These are phyloP conservation scores for Boletellus deceptivus DNA, from an alignment of 1,284 basidiomycete species.

Conservation along the genomic window DNA sequence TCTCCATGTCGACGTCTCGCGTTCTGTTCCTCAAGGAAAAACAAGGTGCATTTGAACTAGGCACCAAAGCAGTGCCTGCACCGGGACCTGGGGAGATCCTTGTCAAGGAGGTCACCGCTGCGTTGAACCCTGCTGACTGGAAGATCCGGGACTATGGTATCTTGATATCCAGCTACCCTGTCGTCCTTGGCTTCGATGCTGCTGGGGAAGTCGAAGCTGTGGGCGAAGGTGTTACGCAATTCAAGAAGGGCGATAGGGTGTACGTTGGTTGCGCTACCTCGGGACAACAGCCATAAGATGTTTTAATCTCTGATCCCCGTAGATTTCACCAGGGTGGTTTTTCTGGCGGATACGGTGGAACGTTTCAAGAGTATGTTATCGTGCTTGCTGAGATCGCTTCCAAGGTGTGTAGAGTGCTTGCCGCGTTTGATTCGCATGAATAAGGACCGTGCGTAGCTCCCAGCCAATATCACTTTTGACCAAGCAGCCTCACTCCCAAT, in stretches of 20 bases:
- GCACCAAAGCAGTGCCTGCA: slow-evolving; percentile 10
- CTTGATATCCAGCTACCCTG: slow-evolving; percentile 31
- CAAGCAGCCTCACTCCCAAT: slow-evolving; percentile 23
- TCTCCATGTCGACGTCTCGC: slow-evolving; percentile 15
- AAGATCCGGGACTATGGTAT: slow-evolving; percentile 34
- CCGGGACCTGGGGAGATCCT: slow-evolving; percentile 26
- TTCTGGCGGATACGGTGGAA: slow-evolving; percentile 12
- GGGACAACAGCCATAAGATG: too few species aligned
- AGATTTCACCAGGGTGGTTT: slow-evolving; percentile 30
- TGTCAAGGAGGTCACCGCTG: slow-evolving; percentile 24
- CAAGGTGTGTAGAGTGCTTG: slow-evolving; percentile 21
- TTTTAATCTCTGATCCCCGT: not conserved
- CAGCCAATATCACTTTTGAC: slow-evolving; percentile 23
- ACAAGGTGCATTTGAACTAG: slow-evolving; percentile 17
- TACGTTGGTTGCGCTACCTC: slow-evolving; percentile 15
- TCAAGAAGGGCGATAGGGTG: slow-evolving; percentile 51
- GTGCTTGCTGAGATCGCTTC: slow-evolving; percentile 29
- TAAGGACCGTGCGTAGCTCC: slow-evolving; percentile 11
- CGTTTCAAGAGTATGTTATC: slow-evolving; percentile 36
- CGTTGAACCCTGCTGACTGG: slow-evolving; percentile 35
- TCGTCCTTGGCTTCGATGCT: slow-evolving; percentile 47
- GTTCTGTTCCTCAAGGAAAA: slow-evolving; percentile 27
- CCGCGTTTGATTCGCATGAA: not conserved
- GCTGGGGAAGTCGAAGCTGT: slow-evolving; percentile 48
- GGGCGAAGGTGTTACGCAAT: slow-evolving; percentile 40